Percentiles rank a stretch among this genome's conserved stretches.
These are phyloP conservation scores for Suillus sp. DNA, from an alignment of 768 basidiomycete genomes.

Conservation along the genomic window DNA sequence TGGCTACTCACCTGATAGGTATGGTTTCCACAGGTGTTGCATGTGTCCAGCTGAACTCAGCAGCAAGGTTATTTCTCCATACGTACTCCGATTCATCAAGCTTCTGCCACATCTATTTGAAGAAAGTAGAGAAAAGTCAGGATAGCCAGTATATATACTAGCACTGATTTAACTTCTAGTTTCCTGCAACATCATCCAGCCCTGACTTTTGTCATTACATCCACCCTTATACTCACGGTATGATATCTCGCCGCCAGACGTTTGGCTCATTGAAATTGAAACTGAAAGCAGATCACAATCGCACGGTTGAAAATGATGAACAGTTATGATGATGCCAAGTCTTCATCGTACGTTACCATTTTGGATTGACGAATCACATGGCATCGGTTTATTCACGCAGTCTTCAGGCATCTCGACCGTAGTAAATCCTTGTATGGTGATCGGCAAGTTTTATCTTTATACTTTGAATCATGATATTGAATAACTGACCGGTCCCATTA, in stretches of 20 bases:
- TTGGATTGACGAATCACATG: background rate
- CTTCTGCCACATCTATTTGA: background rate
- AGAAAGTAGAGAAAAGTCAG: background rate
- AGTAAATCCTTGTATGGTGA: background rate
- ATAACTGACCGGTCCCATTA: background rate
- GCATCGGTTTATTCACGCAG: background rate
- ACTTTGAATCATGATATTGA: background rate
- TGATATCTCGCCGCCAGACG: background rate
- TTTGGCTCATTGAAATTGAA: background rate
- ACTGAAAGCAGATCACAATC: background rate
- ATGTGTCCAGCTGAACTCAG: background rate
- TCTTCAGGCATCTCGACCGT: background rate
- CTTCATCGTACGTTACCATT: background rate
- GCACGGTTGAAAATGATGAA: slow-evolving; percentile 4
- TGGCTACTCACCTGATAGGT: background rate
- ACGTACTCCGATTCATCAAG: background rate
- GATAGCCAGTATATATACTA: background rate
- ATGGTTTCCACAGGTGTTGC: background rate
- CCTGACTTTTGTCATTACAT: background rate
- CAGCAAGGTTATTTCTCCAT: background rate
- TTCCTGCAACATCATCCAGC: background rate
- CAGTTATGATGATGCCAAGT: background rate
- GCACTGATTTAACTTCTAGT: background rate
- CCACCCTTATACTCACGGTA: background rate
- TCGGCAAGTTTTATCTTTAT: background rate